Evolutionary conservation across 495 filamentous ascomycete species (phyloP), one percentile per base, ranked within the genome.

Genomic region (Aspergillus haitiensis): DNA sequence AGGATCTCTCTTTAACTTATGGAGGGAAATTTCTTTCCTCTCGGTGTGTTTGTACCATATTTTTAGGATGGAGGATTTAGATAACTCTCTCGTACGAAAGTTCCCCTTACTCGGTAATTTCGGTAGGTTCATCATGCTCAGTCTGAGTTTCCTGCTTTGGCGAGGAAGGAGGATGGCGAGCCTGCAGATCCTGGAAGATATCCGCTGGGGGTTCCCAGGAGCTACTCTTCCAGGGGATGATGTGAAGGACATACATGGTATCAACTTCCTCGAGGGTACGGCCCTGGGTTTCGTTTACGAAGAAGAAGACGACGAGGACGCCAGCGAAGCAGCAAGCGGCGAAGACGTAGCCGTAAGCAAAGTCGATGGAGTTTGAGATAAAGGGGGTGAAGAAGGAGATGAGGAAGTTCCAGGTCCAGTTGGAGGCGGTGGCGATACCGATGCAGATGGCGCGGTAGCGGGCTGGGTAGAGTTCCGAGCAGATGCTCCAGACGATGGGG

Each of bases 361-460:
- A 93, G 60, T 84, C 78, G 63, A 95, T 93, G 37, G 81, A 78
- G 16, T 70, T 69, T 40, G 80, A 84, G 67, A 91, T 90, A 71
- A 89, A 87, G 7, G 90, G 89, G 2, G 90, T 92, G 76, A 93
- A 89, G 81, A 94, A 91, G 10, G 86, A 85, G 65, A 94, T 86
- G 63, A 93, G 71, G 79, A 93, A 96, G 72, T 95, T 96, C 87
- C 87, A 94, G 56, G 86, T 82, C 92, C 92, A 96, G 78, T 95
- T 96, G 55, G 85, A 82, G 6, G 88, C 85, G 0, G 92, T 94
- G 13, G 88, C 87, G 15, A 92, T 67, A 36, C 86, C 88, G 81
- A 92, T 92, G 64, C 82, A 86, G 34, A 84, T 82, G 16, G 88
- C 88, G 45, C 90, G 84, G 72, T 92, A 90, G 49, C 85, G 81